Evolutionary conservation across 140 eudicot species (phyloP), one percentile per base, ranked within the genome.

Genomic region (Stevia rebaudiana): DNA sequence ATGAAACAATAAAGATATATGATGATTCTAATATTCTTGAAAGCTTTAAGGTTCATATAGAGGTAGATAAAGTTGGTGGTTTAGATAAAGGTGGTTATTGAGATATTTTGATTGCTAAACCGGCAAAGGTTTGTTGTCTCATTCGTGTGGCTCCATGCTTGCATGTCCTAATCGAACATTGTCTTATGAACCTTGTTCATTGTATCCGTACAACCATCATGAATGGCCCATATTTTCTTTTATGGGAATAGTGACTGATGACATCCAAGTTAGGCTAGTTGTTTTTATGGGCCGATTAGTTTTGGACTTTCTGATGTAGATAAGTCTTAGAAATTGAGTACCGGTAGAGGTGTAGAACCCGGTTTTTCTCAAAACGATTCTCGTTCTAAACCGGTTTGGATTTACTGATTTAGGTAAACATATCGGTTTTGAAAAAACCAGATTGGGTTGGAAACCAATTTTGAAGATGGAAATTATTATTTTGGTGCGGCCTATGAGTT

Each of bases 81-180:
- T 63, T 43, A 19, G 49, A 35, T 11, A 8, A 68, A 16, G 49
- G 40, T 42, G 60, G 61, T 43, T 40, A 13, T 3, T 65, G 18
- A 58, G 61, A 16, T 35, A 69, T 61, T 42, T 57, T 18, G 13
- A 58, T 3, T 33, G 65, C 13, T 0, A 68, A 75, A 75, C 64
- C 51, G 35, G 60, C 25, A 30, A 68, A 6, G n/a, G 61, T 40
- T 67, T 50, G 28, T 68, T 68, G 75, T 75, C 68, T 53, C 44
- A 40, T 70, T 64, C 16, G 12, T 47, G 60, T 65, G 74, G 60
- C 39, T 44, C 81, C 81, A 77, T 71, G 59, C 36, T 64, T 33
- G 54, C 16, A 23, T 55, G 72, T 70, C 68, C 1, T 22, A 41
- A 55, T 68, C 74, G 31, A 76, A n/a, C 53, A 40, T 64, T 70